phyloP scores from a whole-genome alignment of 2,329 filamentous ascomycete species.

The Apiospora marii region DNA sequence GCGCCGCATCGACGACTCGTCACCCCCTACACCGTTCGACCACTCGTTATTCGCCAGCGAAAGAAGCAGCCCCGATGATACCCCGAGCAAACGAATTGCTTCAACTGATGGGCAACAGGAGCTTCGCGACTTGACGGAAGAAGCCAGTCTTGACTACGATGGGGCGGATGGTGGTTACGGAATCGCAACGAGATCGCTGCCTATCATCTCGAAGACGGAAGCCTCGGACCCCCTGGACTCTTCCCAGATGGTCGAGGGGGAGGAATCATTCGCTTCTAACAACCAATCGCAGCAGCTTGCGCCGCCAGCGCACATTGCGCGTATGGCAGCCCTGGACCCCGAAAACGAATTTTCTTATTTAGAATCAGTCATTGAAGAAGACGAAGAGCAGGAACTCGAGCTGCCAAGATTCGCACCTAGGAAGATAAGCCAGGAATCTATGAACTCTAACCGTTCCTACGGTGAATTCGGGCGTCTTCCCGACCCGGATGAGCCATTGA shows the following conservation, averaged over 20 bases:
- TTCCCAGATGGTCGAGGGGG: background rate
- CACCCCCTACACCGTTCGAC: constrained; percentile 30
- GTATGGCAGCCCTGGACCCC: constrained; percentile 32
- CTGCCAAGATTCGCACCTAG: constrained; percentile 36
- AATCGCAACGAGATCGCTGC: background rate
- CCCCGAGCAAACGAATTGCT: constrained; percentile 24
- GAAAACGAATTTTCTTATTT: constrained; percentile 40
- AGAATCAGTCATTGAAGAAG: constrained; percentile 41
- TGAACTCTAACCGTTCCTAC: constrained; percentile 27
- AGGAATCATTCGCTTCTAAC: background rate
- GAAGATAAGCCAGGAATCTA: constrained; percentile 38
- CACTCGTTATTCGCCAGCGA: constrained; percentile 32
- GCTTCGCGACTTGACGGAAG: constrained; percentile 31
- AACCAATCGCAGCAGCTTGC: constrained; percentile 26
- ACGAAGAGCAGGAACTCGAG: constrained; percentile 34
- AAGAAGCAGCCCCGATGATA: constrained; percentile 4
- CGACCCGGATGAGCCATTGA: constrained; percentile 41
- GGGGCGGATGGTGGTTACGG: constrained; percentile 26
- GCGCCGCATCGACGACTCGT: constrained; percentile 21
- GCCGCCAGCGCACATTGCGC: constrained; percentile 26
- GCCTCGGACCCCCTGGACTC: background rate
- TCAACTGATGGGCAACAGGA: constrained; percentile 26
- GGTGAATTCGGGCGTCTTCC: constrained; percentile 44
- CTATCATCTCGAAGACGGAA: constrained; percentile 15
- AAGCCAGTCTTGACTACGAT: constrained; percentile 30